phyloP scores from a whole-genome alignment of 2,329 filamentous ascomycete genomes.

The Cladophialophora carrionii region DNA sequence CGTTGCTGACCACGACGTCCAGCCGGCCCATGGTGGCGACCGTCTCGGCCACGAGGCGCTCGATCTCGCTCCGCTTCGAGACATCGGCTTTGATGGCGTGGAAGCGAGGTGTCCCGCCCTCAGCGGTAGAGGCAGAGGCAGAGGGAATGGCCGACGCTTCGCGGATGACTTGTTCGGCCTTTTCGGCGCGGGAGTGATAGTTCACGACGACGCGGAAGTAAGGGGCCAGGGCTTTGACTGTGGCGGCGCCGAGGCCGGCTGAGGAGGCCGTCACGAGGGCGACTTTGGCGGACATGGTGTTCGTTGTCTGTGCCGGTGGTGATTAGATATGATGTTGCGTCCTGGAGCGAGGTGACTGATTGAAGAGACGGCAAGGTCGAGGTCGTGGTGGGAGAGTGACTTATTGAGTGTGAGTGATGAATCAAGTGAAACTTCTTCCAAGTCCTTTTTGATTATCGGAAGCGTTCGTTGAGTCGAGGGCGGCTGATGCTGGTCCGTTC shows the following conservation, averaged over 20 bases:
- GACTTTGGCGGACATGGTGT: constrained; percentile 35
- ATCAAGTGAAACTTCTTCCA: no score
- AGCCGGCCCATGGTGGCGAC: constrained; percentile 52
- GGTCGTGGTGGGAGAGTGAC: no score
- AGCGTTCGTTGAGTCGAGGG: neutral
- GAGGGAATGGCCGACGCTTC: constrained; percentile 34
- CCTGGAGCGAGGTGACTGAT: neutral
- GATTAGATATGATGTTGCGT: neutral
- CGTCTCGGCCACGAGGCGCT: constrained; percentile 51
- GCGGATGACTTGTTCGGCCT: constrained; percentile 37
- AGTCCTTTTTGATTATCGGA: no score
- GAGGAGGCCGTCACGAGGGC: constrained; percentile 38
- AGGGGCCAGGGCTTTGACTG: constrained; percentile 36
- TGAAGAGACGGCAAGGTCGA: neutral
- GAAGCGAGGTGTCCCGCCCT: constrained; percentile 35
- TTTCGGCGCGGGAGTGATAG: constrained; percentile 38
- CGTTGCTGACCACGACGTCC: constrained; percentile 52
- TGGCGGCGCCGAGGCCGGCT: constrained; percentile 38
- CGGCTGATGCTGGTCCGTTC: neutral
- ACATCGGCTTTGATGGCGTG: constrained; percentile 38
- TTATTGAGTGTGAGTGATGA: neutral
- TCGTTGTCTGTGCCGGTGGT: neutral
- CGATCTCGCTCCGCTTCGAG: constrained; percentile 36
- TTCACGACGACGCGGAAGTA: constrained; percentile 39
- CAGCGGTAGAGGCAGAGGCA: neutral